Conservation (phyloP, 495 filamentous ascomycete species). For the Thozetella sp. region DNA sequence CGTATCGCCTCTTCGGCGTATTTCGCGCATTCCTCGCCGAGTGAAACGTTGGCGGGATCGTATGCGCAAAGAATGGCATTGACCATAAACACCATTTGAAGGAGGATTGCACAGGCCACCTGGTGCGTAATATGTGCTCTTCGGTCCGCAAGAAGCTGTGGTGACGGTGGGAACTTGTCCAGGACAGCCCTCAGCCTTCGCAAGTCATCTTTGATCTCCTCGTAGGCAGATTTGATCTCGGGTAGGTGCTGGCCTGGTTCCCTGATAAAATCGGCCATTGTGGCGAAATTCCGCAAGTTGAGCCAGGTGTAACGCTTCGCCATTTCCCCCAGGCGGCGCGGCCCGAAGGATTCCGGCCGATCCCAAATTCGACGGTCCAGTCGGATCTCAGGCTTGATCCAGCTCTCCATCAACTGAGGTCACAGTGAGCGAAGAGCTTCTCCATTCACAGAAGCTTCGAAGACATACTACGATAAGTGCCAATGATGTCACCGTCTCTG, state of each 20-base stretch:
- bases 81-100: constrained; percentile 6
- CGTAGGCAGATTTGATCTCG: not conserved
- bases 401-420: constrained; percentile 7
- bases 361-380: no score
- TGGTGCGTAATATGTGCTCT: constrained; percentile 1
- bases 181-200: constrained; percentile 5
- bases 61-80: constrained; percentile 4
- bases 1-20: constrained; percentile 3
- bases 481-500: not conserved
- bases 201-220: constrained; percentile 1
- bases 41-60: not conserved
- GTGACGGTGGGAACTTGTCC: not conserved
- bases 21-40: not conserved
- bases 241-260: constrained; percentile 4
- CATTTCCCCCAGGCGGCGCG: no score
- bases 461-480: constrained; percentile 1
- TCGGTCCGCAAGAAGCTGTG: not conserved
- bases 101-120: constrained; percentile 2
- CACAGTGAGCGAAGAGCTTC: not conserved
- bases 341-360: no score
- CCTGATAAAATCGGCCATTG: not conserved
- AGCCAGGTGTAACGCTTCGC: constrained; percentile 10
- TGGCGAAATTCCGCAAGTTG: not conserved
- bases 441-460: not conserved
- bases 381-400: no score